phyloP scores from a whole-genome alignment of 2,329 filamentous ascomycete species.

The Penicillium frequentans region DNA sequence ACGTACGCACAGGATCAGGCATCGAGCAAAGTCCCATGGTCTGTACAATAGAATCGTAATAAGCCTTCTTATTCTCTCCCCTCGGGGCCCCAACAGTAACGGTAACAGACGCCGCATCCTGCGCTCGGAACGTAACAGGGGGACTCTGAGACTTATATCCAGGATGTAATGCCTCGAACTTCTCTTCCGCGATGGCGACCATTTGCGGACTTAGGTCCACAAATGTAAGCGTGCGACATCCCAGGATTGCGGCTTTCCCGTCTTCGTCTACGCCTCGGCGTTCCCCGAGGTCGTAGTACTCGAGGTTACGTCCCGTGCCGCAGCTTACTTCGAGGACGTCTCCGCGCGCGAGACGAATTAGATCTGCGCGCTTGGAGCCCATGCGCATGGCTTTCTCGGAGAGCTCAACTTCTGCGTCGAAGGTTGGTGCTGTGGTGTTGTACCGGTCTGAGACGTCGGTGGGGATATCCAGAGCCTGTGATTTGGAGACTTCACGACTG shows the following conservation, averaged over 20 bases:
- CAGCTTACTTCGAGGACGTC: constrained; percentile 52
- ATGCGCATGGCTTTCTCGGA: constrained; percentile 46
- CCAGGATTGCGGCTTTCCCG: constrained; percentile 29
- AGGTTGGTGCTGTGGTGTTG: constrained; percentile 43
- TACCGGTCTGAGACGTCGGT: constrained; percentile 50
- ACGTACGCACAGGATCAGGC: constrained; percentile 41
- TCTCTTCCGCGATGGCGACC: constrained; percentile 46
- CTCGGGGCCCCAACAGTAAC: constrained; percentile 8
- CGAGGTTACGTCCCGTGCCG: constrained; percentile 51
- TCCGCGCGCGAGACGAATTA: constrained; percentile 45
- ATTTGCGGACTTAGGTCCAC: constrained; percentile 51
- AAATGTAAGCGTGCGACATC: constrained; percentile 46
- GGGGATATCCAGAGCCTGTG: constrained; percentile 34
- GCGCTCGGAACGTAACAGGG: constrained; percentile 32
- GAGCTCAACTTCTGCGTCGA: constrained; percentile 48
- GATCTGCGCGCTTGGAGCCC: constrained; percentile 40
- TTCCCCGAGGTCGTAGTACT: constrained; percentile 46
- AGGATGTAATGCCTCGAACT: constrained; percentile 41
- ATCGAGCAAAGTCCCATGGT: constrained; percentile 54
- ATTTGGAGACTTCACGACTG: constrained; percentile 33
- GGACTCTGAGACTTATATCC: constrained; percentile 20
- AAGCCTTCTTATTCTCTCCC: constrained; percentile 4
- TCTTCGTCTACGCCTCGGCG: constrained; percentile 31
- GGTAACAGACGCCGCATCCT: constrained; percentile 37
- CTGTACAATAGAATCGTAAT: constrained; percentile 51